phyloP scores from a whole-genome alignment of 2,329 filamentous ascomycete genomes.

The Ceratocystis smalleyi region DNA sequence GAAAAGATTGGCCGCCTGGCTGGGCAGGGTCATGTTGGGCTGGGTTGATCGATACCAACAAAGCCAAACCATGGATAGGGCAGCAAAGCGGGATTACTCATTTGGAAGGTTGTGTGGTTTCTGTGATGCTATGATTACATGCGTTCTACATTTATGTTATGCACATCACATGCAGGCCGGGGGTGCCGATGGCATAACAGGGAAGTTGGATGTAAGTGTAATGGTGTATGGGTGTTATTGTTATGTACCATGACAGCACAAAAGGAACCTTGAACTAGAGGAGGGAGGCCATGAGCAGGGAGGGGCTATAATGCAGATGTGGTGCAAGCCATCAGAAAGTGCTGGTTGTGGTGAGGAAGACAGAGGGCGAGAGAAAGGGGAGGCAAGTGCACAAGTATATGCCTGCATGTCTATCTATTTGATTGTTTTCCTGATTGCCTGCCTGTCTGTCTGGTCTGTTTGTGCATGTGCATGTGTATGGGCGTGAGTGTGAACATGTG shows the following conservation, averaged over 20 bases:
- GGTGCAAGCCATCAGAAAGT: too few relatives aligned
- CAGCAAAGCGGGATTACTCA: not conserved
- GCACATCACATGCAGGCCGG: not conserved
- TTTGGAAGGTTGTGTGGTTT: not conserved
- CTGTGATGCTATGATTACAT: not conserved
- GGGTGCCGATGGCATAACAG: not conserved
- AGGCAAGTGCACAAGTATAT: too few relatives aligned
- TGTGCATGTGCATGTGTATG: not conserved
- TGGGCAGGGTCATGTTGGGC: not conserved
- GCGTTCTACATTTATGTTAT: too few relatives aligned
- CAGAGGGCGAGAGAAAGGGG: too few relatives aligned
- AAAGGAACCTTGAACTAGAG: too few relatives aligned
- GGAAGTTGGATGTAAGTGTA: not conserved
- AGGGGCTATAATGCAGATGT: too few relatives aligned
- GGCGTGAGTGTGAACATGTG: not conserved
- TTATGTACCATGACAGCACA: not conserved
- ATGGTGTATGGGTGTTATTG: not conserved
- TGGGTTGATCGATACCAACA: not conserved
- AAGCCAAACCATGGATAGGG: not conserved
- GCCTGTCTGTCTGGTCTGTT: not conserved
- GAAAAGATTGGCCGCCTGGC: not conserved
- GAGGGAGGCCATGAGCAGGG: too few relatives aligned
- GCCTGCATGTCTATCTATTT: too few relatives aligned
- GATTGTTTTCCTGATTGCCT: not conserved
- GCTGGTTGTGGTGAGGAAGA: too few relatives aligned